A percentile compares a stretch with the other conserved stretches of the same genome.
These are phyloP conservation scores for Eucalyptus brandiana DNA, from an alignment of 345 rosid genomes.

Conservation along the genomic window DNA sequence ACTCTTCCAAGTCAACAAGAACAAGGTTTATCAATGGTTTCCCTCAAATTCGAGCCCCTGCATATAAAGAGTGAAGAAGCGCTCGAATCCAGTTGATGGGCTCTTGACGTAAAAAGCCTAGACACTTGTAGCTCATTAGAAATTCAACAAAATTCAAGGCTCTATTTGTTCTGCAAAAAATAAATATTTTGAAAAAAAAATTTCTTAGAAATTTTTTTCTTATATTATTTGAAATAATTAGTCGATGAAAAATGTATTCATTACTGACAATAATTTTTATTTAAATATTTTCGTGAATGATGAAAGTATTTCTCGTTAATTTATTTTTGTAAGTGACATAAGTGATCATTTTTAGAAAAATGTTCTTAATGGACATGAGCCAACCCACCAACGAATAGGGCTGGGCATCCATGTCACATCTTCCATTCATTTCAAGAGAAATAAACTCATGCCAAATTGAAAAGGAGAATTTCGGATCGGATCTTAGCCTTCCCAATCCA, in stretches of 20 bases:
- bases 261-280: not conserved
- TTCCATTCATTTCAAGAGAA: not conserved
- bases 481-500: accelerated
- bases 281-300: no score
- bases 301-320: no score
- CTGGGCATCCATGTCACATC: not conserved
- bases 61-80: not conserved
- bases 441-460: not conserved
- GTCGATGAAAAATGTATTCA: not conserved
- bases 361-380: no score
- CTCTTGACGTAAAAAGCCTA: not conserved
- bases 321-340: not conserved
- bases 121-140: not conserved
- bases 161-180: accelerated
- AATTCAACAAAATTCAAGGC: not conserved
- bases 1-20: not conserved
- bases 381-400: not conserved
- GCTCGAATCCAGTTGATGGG: not conserved
- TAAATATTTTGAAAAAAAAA: not conserved
- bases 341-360: no score
- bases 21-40: not conserved
- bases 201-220: not conserved
- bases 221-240: no score
- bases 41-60: not conserved
- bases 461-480: not conserved